Base-by-base conservation (phyloP, 225 moss, liverwort and hornwort genomes). In the Polytrichum commune region DNA sequence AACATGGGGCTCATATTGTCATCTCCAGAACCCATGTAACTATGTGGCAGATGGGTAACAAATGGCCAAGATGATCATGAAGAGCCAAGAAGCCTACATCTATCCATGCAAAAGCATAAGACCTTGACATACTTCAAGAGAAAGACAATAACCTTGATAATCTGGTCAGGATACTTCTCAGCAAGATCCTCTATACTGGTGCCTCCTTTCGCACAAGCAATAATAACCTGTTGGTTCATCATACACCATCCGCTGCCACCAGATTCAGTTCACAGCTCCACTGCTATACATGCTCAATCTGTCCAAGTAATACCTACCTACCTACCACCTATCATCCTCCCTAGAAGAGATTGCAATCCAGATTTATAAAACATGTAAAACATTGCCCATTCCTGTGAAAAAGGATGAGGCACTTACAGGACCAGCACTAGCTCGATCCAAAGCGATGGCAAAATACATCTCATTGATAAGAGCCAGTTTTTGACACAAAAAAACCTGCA, bases 181-280 rank as follows among this genome's bases (percentile, higher is more conserved):
- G 97, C 94, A 81, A 97, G 94, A 77, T 97, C 97, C 73, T 97
- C 97, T 53, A 97, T 97, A 70, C 97, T 97, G 32, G 97, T 97
- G 65, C 97, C 97, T 73, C 97, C 97, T 82, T 97, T 98, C 19
- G 89, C 88, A 75, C 97, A 98, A 62, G 92, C 97, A 73, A 94
- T 94, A 67, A 94, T 93, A 58, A 97, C 93, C 93, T 93, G 81
- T 54, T 60, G 53, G 69, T n/a, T 20, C 46, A 46, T 46, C 13
- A 16, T 0, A 16, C 46, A 46, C 46, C 46, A 46, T 46, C 16
- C 46, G 0, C 13, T n/a, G 4, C 68, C 63, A 77, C 54, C 23
- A 82, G 24, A 70, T 78, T 56, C 29, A 65, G 27, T 71, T 82
- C 68, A 77, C 32, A 19, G 68, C 46, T 63, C 62, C 54, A 73